These are phyloP conservation scores for Colletotrichum sp. DNA, from an alignment of 2,329 filamentous ascomycete species.

Conservation along the genomic window DNA sequence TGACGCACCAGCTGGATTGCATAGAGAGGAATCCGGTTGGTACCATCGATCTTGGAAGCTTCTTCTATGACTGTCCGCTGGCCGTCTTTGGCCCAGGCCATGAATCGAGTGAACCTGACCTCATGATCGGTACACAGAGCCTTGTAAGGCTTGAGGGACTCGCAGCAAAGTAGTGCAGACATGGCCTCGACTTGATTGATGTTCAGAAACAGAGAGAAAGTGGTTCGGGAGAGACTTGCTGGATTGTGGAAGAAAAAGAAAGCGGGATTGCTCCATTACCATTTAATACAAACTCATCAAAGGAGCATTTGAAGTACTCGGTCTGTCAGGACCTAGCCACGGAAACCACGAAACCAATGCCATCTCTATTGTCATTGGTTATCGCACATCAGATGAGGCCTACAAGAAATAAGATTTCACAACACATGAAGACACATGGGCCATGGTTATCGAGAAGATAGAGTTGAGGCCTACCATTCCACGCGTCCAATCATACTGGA, in stretches of 20 bases:
- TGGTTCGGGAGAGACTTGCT: not conserved
- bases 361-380: not conserved
- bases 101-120: slow-evolving; percentile 27
- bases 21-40: slow-evolving; percentile 16
- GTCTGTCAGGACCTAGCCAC: not conserved
- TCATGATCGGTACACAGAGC: slow-evolving; percentile 28
- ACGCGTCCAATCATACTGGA: not conserved
- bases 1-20: slow-evolving; percentile 48
- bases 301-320: not conserved
- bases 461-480: slow-evolving; percentile 5
- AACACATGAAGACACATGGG: not conserved
- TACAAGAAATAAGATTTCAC: not conserved
- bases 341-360: not conserved
- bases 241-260: not conserved
- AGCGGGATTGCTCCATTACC: not conserved
- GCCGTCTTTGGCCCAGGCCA: slow-evolving; percentile 35
- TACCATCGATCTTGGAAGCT: slow-evolving; percentile 5
- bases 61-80: not conserved
- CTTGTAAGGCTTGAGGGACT: slow-evolving; percentile 25
- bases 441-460: not conserved
- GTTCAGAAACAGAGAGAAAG: not conserved
- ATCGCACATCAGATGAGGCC: not conserved
- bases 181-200: not conserved
- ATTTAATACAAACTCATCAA: not conserved
- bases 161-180: slow-evolving; percentile 30